These are phyloP conservation scores for Trichoderma citrinoviride DNA, from an alignment of 2,329 filamentous ascomycete genomes.

Conservation along the genomic window DNA sequence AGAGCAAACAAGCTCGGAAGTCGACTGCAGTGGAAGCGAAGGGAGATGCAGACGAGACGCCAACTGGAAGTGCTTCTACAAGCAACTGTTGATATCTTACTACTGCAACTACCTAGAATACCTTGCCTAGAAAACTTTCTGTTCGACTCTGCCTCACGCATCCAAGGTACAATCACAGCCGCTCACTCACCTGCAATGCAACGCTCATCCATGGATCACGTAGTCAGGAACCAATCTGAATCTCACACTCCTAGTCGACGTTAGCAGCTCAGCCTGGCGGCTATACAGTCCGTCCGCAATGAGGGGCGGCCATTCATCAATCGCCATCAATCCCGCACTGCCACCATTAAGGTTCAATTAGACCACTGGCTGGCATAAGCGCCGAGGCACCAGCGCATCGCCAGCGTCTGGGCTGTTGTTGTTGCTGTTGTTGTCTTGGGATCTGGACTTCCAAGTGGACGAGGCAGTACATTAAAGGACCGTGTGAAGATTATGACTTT, in stretches of 20 bases:
- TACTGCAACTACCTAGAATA: too few species aligned
- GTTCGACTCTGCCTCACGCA: neutral
- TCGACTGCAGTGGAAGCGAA: too few species aligned
- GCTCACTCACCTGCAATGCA: neutral
- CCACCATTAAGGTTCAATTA: conserved; percentile 4
- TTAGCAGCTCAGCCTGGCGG: neutral
- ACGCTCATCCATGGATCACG: neutral
- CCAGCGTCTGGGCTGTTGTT: neutral
- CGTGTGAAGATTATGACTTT: neutral
- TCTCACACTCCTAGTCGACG: neutral
- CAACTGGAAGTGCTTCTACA: too few species aligned
- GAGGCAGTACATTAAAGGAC: neutral
- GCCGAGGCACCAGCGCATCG: neutral
- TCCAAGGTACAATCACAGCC: neutral
- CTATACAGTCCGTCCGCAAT: neutral
- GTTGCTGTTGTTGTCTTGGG: neutral
- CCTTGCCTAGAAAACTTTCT: too few species aligned
- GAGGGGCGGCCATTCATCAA: conserved; percentile 8
- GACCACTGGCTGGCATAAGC: neutral
- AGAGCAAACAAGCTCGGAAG: neutral
- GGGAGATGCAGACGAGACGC: neutral
- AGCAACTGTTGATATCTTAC: neutral
- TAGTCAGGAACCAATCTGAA: neutral
- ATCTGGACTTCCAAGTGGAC: neutral
- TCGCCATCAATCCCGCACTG: neutral